Conservation (phyloP, 768 basidiomycete species). For the Lentinula guzmanii region DNA sequence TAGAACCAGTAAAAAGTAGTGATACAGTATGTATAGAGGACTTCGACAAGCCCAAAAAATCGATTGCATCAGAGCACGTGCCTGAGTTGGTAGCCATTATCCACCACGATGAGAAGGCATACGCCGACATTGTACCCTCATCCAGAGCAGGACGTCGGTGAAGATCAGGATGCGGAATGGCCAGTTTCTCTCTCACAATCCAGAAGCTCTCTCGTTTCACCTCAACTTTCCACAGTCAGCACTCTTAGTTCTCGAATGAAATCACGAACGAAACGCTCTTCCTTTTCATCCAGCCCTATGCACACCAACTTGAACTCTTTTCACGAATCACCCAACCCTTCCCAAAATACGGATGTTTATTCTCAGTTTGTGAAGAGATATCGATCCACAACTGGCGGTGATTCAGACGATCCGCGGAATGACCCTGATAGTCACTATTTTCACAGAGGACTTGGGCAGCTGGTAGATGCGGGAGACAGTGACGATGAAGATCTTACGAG, state of each 20-base stretch:
- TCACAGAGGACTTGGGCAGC: conserved; percentile 62
- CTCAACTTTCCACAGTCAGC: conserved; percentile 17
- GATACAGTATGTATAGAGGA: no score
- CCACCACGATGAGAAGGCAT: conserved; percentile 43
- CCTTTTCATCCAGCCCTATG: background rate
- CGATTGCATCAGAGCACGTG: background rate
- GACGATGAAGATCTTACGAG: conserved; percentile 66
- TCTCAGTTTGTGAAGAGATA: conserved; percentile 77
- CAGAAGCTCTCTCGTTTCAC: conserved; percentile 26
- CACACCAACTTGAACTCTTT: conserved; percentile 14
- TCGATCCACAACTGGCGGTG: conserved; percentile 48
- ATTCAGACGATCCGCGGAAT: conserved; percentile 63
- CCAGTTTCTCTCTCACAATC: conserved; percentile 27
- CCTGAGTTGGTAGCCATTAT: background rate
- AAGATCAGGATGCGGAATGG: conserved; percentile 44
- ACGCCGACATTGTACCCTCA: conserved; percentile 66
- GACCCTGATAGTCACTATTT: conserved; percentile 85
- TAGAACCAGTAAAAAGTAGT: no score
- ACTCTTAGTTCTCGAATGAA: conserved; percentile 8
- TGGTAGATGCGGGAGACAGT: conserved; percentile 62
- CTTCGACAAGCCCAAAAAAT: background rate
- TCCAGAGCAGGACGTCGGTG: conserved; percentile 48
- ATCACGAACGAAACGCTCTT: conserved; percentile 3
- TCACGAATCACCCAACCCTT: conserved; percentile 20
- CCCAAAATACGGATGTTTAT: conserved; percentile 50